Conservation (phyloP, 306 rosid species). For the Ochetophila trinervis region DNA sequence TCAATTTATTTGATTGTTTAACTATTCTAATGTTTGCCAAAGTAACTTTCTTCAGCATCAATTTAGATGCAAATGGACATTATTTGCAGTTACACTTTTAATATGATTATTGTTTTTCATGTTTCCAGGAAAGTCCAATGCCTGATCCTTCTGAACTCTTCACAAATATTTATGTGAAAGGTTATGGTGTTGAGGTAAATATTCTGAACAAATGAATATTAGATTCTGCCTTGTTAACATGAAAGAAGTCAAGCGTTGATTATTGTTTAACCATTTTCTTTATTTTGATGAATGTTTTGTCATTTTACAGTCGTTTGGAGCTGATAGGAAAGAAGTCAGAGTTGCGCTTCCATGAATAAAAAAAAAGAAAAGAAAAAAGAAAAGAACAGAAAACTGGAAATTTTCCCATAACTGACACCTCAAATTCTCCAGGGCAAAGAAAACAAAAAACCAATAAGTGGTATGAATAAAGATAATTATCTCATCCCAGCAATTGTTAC, state of each 20-base stretch:
- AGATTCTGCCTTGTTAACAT: neutral
- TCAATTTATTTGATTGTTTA: neutral
- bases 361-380: no score
- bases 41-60: neutral
- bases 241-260: neutral
- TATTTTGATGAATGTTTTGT: neutral
- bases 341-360: constrained; percentile 58
- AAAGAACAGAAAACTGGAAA: no score
- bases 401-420: constrained; percentile 7
- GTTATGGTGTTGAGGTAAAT: constrained; percentile 67
- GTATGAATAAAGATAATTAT: constrained; percentile 26
- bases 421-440: neutral
- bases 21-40: neutral
- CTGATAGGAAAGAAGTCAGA: constrained; percentile 79
- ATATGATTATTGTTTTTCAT: constrained; percentile 15
- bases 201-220: constrained; percentile 3
- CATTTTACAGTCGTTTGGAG: constrained; percentile 58
- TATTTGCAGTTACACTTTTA: constrained; percentile 11
- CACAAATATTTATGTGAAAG: constrained; percentile 62
- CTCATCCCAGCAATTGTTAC: constrained; percentile 26
- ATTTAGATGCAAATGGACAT: neutral
- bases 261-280: neutral
- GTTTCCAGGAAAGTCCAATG: constrained; percentile 76
- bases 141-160: constrained; percentile 76
- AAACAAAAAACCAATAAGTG: constrained; percentile 39